A percentile compares a stretch with the other conserved stretches of the same genome.
Evolutionary conservation across 2,329 filamentous ascomycete genomes (phyloP).

Genomic region (Apiospora marii): DNA sequence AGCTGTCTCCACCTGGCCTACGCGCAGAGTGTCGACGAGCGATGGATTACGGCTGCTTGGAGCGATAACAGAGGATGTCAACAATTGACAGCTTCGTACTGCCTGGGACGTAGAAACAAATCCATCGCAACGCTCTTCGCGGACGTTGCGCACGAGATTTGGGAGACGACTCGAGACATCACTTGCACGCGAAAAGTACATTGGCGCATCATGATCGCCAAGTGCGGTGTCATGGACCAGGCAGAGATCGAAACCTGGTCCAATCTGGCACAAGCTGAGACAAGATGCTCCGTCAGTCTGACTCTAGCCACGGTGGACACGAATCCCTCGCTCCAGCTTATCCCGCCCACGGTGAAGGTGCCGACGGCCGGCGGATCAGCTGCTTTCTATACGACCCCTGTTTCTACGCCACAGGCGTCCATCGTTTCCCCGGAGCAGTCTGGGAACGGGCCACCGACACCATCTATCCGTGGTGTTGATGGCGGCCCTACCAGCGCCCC

Average conservation of each 20-base stretch:
- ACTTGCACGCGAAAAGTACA: conserved; percentile 74
- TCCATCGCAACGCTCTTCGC: conserved; percentile 60
- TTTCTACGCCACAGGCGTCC: conserved; percentile 69
- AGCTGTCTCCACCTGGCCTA: conserved; percentile 84
- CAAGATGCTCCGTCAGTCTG: conserved; percentile 58
- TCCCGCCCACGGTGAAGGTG: conserved; percentile 62
- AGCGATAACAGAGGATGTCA: conserved; percentile 78
- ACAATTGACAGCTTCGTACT: conserved; percentile 78
- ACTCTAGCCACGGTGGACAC: conserved; percentile 72
- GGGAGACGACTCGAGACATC: conserved; percentile 79
- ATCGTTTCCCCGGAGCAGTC: conserved; percentile 69
- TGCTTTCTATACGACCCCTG: conserved; percentile 67
- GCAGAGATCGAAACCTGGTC: conserved; percentile 70
- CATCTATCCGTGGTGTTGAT: conserved; percentile 47
- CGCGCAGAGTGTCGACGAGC: conserved; percentile 74
- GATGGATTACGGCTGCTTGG: conserved; percentile 84
- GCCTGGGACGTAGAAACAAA: conserved; percentile 67
- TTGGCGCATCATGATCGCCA: conserved; percentile 80
- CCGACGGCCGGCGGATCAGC: conserved; percentile 52
- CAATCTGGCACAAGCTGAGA: conserved; percentile 59
- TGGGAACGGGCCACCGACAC: conserved; percentile 56
- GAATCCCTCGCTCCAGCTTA: conserved; percentile 67
- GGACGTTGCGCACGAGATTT: conserved; percentile 77
- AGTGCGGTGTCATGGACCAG: conserved; percentile 72
- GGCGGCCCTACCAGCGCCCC: conserved; percentile 46